Conservation (phyloP, 306 rosid species). For the Chamaecrista fasciculata region DNA sequence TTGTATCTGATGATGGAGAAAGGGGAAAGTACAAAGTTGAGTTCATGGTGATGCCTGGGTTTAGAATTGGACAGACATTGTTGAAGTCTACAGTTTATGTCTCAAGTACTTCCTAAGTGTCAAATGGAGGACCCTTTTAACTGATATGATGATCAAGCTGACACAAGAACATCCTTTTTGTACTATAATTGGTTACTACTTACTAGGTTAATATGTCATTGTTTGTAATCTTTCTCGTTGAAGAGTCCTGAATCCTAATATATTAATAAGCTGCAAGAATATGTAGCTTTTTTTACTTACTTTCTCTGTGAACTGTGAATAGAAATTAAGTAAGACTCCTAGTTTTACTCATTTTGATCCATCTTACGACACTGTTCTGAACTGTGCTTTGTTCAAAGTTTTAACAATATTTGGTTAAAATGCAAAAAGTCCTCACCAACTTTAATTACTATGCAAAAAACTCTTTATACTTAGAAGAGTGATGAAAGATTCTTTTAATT, state of each 20-base stretch:
- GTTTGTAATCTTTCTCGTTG: conserved; percentile 33
- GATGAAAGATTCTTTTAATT: too few relatives aligned
- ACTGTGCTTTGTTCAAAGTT: too few relatives aligned
- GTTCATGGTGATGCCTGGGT: conserved; percentile 86
- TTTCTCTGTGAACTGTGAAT: conserved; percentile 41
- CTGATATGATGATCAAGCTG: conserved; percentile 43
- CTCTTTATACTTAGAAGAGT: too few relatives aligned
- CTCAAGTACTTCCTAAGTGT: conserved; percentile 33
- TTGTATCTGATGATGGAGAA: conserved; percentile 24
- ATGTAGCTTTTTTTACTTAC: conserved; percentile 24
- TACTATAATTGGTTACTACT: conserved; percentile 29
- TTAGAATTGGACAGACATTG: conserved; percentile 48
- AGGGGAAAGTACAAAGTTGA: conserved; percentile 39
- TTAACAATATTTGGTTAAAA: too few relatives aligned
- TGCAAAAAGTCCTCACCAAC: too few relatives aligned
- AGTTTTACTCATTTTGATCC: not conserved
- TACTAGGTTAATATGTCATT: conserved; percentile 25
- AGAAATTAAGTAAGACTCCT: not conserved
- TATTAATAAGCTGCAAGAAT: conserved; percentile 13
- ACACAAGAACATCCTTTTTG: conserved; percentile 29
- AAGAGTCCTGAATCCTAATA: conserved; percentile 30
- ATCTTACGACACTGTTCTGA: too few relatives aligned
- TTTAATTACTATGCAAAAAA: too few relatives aligned
- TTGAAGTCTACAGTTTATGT: conserved; percentile 71
- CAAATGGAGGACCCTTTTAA: conserved; percentile 32